Percentiles rank a stretch among this genome's conserved stretches.
Evolutionary conservation across 1,139 yeast genomes (phyloP).

Genomic region (Pneumocystis wakefieldiae): DNA sequence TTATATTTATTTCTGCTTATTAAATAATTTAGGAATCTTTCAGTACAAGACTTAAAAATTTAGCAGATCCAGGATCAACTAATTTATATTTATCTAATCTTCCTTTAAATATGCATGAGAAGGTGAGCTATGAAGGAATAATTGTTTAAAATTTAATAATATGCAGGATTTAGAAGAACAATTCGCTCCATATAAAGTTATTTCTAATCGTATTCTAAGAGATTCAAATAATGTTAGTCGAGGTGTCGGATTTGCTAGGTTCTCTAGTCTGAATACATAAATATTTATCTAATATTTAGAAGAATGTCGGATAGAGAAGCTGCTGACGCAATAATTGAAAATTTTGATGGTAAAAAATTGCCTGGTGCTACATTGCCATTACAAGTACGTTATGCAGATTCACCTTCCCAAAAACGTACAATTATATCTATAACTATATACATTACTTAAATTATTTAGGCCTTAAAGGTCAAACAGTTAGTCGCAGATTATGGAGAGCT

Average conservation of each 20-base stretch:
- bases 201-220: constrained; percentile 16
- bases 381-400: constrained; percentile 19
- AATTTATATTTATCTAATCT: constrained; percentile 17
- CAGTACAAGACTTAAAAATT: constrained; percentile 17
- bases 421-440: background rate
- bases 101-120: constrained; percentile 16
- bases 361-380: constrained; percentile 15
- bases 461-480: constrained; percentile 15
- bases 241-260: constrained; percentile 19
- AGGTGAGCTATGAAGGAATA: background rate
- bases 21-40: constrained; percentile 14
- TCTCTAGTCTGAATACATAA: background rate
- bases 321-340: constrained; percentile 16
- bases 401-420: constrained; percentile 13
- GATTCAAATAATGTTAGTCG: constrained; percentile 16
- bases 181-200: constrained; percentile 14
- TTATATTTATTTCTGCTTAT: background rate
- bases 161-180: constrained; percentile 15
- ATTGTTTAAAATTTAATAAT: background rate
- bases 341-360: constrained; percentile 15
- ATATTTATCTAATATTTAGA: background rate
- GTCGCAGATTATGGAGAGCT: constrained; percentile 18
- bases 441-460: constrained; percentile 8
- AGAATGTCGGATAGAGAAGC: constrained; percentile 14
- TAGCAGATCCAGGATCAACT: constrained; percentile 17